Conservation (phyloP, 352 stramenopile genomes). For the Pelagophyceae sp. region DNA sequence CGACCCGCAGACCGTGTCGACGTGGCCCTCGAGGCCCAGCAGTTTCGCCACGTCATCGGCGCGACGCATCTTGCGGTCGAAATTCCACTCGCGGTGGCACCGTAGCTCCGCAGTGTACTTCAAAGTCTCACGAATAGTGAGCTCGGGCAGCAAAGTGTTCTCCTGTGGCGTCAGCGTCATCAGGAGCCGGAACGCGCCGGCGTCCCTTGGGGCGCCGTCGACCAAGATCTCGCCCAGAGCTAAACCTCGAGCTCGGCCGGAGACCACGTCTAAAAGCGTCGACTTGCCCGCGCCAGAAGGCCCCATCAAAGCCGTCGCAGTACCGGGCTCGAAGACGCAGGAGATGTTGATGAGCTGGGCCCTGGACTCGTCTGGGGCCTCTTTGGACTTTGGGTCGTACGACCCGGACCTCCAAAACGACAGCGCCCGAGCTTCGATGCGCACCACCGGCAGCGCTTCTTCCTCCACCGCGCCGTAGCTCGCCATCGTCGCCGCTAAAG, state of each 20-base stretch:
- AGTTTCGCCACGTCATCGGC: background rate
- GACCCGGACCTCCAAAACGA: too few species aligned
- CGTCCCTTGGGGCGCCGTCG: constrained; percentile 44
- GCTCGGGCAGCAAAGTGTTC: constrained; percentile 50
- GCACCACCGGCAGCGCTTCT: too few species aligned
- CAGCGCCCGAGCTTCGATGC: too few species aligned
- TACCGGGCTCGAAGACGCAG: constrained; percentile 46
- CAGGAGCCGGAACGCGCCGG: constrained; percentile 47
- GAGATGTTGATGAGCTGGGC: constrained; percentile 52
- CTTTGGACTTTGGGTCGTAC: too few species aligned
- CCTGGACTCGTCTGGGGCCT: too few species aligned
- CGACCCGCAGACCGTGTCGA: constrained; percentile 12
- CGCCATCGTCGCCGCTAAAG: too few species aligned
- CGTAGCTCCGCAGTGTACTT: constrained; percentile 58
- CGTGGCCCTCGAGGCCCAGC: constrained; percentile 7
- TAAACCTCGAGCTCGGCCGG: constrained; percentile 46
- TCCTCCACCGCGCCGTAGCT: too few species aligned
- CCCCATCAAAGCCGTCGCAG: constrained; percentile 58
- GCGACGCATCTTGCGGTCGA: too few species aligned
- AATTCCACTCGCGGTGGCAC: constrained; percentile 26
- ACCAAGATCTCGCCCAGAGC: constrained; percentile 45
- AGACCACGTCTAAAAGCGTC: constrained; percentile 60
- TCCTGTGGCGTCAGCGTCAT: constrained; percentile 56
- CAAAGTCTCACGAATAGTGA: constrained; percentile 56
- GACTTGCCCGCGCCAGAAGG: constrained; percentile 61